Evolutionary conservation across 305 asterid genomes (phyloP).

Genomic region (Fraxinus albicans): DNA sequence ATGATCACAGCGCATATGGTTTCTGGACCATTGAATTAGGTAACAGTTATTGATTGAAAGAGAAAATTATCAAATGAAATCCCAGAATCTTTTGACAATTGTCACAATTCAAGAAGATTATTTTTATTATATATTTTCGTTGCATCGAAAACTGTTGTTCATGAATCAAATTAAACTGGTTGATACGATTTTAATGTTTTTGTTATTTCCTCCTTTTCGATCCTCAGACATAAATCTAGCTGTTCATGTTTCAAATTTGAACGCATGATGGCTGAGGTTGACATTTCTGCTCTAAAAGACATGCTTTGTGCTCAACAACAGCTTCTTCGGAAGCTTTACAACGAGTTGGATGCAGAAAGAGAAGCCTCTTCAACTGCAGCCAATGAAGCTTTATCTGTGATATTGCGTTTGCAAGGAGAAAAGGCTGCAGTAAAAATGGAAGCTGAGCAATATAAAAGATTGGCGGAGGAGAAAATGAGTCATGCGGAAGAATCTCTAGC

Average conservation of each 20-base stretch:
- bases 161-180: neutral
- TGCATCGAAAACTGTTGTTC: neutral
- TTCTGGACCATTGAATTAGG: neutral
- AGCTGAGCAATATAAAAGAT: slow-evolving; percentile 82
- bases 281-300: slow-evolving; percentile 51
- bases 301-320: slow-evolving; percentile 70
- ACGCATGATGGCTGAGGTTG: slow-evolving; percentile 35
- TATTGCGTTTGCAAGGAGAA: slow-evolving; percentile 82
- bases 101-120: neutral
- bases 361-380: slow-evolving; percentile 86
- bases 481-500: slow-evolving; percentile 82
- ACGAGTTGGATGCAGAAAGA: slow-evolving; percentile 82
- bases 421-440: slow-evolving; percentile 85
- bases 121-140: neutral
- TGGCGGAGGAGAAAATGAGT: slow-evolving; percentile 81
- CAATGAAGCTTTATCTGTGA: slow-evolving; percentile 79
- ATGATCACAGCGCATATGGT: neutral
- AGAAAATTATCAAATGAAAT: neutral
- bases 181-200: neutral
- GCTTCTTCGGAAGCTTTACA: slow-evolving; percentile 74
- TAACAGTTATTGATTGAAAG: neutral
- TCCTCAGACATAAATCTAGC: slow-evolving; percentile 14
- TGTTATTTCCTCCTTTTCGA: neutral
- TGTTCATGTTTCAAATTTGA: slow-evolving; percentile 15
- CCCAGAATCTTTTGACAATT: neutral